phyloP scores from a whole-genome alignment of 2,329 filamentous ascomycete species.

The Hypoxylon rubiginosum region DNA sequence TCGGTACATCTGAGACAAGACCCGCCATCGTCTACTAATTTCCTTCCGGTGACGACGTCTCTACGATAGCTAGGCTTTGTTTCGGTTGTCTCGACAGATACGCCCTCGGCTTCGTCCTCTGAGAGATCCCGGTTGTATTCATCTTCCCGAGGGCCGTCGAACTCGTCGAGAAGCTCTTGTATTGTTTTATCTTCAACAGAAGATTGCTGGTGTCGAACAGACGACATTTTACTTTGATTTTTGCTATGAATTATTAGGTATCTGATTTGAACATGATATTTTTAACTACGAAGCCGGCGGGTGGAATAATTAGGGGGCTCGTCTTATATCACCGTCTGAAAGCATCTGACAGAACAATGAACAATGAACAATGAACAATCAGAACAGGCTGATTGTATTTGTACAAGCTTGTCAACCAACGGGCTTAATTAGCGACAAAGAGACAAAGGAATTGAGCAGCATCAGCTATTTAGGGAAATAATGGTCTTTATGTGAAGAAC shows the following conservation, averaged over 20 bases:
- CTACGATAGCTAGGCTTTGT: neutral
- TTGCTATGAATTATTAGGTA: neutral
- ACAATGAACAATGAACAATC: no score
- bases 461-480: neutral
- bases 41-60: conserved; percentile 41
- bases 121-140: neutral
- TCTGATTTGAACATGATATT: neutral
- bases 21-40: conserved; percentile 28
- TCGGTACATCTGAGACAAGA: conserved; percentile 45
- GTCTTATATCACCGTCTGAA: conserved; percentile 12
- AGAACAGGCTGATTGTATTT: conserved; percentile 20
- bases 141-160: neutral
- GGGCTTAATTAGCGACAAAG: neutral
- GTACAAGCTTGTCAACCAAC: neutral
- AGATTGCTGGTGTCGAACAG: neutral
- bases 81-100: neutral
- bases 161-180: neutral
- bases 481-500: neutral
- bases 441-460: neutral
- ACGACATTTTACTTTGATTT: conserved; percentile 13
- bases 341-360: conserved; percentile 8
- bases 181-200: neutral
- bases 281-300: neutral
- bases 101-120: neutral
- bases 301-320: neutral